Base-by-base conservation (phyloP, 148 eudicot species). In the Rhododendron henanense region DNA sequence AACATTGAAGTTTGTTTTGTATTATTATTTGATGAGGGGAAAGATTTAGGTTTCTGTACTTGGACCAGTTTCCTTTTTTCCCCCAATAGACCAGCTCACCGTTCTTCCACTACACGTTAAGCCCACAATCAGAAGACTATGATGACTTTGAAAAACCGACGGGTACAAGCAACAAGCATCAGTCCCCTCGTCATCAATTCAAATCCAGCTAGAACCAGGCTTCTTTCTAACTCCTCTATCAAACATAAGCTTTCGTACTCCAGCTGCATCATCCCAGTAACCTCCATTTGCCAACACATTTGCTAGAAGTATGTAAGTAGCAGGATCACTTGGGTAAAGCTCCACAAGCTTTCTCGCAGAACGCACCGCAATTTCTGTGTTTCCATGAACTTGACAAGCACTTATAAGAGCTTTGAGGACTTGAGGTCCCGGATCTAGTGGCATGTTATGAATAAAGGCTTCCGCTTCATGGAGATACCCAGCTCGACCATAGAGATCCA, bases 401-500 rank as follows among this genome's bases (percentile, higher is more conserved):
- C 93, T 90, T 76, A 92, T 53, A 81, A 93, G 82, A 78, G 92
- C 91, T 90, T 92, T 93, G 39, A 82, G 91, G 10, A 91, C 90
- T 6, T 89, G 83, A 18, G 91, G 91, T 80, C 90, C 94, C 18
- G 90, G 87, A 79, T 78, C 59, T 83, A 92, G 78, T 55, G 91
- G 90, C 93, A 93, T 92, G 48, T 85, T 91, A 73, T 89, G 78
- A 39, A 93, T 87, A 59, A 92, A 92, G 41, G 88, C 91, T 86
- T 92, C 95, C 21, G 94, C 95, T 85, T 92, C 91, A 31, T 79
- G 74, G 48, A 93, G 61, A 90, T 85, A 86, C 21, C 94, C 94
- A 78, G 93, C 92, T 83, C 96, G 84, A 55, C 90, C 93, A 83
- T 90, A 89, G 13, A 93, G 94, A 89, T 92, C 93, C 81, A 92